phyloP scores from a whole-genome alignment of 257 asterid genomes.

The Forsythia viridissima region DNA sequence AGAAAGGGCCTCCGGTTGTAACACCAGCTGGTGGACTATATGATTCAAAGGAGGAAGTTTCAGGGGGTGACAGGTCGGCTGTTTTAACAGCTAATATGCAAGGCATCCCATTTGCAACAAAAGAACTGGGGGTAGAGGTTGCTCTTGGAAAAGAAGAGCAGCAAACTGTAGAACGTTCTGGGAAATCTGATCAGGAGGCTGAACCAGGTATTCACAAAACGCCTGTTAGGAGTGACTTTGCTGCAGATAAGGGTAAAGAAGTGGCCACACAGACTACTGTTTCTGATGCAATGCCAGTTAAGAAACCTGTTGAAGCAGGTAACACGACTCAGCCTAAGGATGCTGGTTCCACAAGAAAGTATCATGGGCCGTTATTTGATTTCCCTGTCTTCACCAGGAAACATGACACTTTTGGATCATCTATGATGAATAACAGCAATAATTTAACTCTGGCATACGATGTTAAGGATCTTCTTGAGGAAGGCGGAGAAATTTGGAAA shows the following conservation, averaged over 20 bases:
- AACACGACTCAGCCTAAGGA: constrained; percentile 69
- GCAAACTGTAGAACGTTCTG: constrained; percentile 46
- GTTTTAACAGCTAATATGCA: constrained; percentile 43
- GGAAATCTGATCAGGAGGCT: constrained; percentile 65
- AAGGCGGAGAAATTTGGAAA: constrained; percentile 70
- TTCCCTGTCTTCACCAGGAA: constrained; percentile 94
- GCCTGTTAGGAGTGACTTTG: constrained; percentile 53
- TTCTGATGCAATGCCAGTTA: constrained; percentile 61
- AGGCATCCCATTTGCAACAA: constrained; percentile 38
- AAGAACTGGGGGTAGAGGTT: constrained; percentile 54
- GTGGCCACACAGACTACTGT: constrained; percentile 49
- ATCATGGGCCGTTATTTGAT: constrained; percentile 97
- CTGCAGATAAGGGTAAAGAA: constrained; percentile 78
- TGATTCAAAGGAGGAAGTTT: constrained; percentile 50
- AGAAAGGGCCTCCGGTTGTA: constrained; percentile 53
- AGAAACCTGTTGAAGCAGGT: constrained; percentile 66
- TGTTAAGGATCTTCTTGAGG: constrained; percentile 85
- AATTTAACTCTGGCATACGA: constrained; percentile 78
- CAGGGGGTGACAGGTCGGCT: constrained; percentile 53
- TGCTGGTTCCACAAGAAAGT: constrained; percentile 70
- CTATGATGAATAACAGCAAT: constrained; percentile 72
- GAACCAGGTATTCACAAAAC: constrained; percentile 52
- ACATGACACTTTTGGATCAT: constrained; percentile 77
- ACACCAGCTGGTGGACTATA: constrained; percentile 44
- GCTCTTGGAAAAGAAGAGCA: constrained; percentile 74